These are phyloP conservation scores for Ploettnerulaceae sp. DNA, from an alignment of 2,329 filamentous ascomycete genomes.

Conservation along the genomic window DNA sequence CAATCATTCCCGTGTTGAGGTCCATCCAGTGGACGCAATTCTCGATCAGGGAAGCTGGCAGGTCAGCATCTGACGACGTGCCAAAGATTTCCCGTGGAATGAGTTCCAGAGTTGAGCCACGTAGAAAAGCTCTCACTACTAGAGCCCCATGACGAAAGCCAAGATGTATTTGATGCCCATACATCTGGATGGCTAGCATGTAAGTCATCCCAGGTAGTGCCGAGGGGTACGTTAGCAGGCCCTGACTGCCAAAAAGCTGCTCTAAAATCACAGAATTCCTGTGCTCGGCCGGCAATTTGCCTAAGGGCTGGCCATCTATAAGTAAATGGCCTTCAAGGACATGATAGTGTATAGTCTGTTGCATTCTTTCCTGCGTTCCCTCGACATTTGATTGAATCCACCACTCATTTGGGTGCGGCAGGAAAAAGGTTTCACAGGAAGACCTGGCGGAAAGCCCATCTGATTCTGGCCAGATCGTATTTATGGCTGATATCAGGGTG, in stretches of 20 bases:
- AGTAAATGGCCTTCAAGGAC: constrained; percentile 44
- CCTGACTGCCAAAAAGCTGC: constrained; percentile 50
- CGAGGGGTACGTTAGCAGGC: constrained; percentile 50
- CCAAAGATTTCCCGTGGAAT: constrained; percentile 35
- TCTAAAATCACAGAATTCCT: constrained; percentile 36
- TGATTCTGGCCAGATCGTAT: constrained; percentile 40
- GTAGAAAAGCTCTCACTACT: constrained; percentile 40
- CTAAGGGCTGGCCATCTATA: constrained; percentile 44
- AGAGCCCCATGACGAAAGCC: constrained; percentile 41
- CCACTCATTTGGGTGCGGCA: constrained; percentile 27
- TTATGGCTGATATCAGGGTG: constrained; percentile 36
- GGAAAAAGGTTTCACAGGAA: constrained; percentile 27
- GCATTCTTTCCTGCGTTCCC: constrained; percentile 40
- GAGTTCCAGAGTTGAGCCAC: constrained; percentile 32
- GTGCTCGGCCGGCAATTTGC: constrained; percentile 50
- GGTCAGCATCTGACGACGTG: constrained; percentile 36
- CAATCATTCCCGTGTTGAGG: constrained; percentile 40
- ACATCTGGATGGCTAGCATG: constrained; percentile 33
- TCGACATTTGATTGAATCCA: constrained; percentile 35
- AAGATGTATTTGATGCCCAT: constrained; percentile 48
- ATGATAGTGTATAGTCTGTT: constrained; percentile 37
- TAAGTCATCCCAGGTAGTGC: constrained; percentile 49
- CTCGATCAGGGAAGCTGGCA: constrained; percentile 47
- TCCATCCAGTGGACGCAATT: constrained; percentile 57
- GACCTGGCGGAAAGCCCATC: constrained; percentile 15